These are phyloP conservation scores for Erodium maritimum DNA, from an alignment of 345 rosid species.

Conservation along the genomic window DNA sequence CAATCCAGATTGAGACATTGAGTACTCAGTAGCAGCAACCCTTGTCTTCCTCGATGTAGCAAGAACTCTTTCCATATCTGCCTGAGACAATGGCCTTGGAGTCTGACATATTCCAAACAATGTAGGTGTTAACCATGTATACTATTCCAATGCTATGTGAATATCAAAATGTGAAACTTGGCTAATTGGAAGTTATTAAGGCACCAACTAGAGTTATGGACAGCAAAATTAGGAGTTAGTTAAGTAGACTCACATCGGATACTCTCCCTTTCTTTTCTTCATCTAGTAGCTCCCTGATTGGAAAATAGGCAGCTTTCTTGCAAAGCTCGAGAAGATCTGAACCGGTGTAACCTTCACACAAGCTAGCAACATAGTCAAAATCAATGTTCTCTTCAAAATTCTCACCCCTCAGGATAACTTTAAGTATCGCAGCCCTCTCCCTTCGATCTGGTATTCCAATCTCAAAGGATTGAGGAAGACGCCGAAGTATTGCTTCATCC, in stretches of 20 bases:
- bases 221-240: too few relatives aligned
- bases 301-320: slow-evolving; percentile 90
- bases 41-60: slow-evolving; percentile 61
- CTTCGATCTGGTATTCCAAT: slow-evolving; percentile 72
- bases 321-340: slow-evolving; percentile 94
- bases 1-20: slow-evolving; percentile 45
- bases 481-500: slow-evolving; percentile 90
- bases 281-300: slow-evolving; percentile 70
- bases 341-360: slow-evolving; percentile 80
- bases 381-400: slow-evolving; percentile 49
- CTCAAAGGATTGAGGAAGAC: slow-evolving; percentile 96
- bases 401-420: slow-evolving; percentile 80
- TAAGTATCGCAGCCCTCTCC: slow-evolving; percentile 71
- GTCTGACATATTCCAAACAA: slow-evolving; percentile 22
- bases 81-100: slow-evolving; percentile 62
- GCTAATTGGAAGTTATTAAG: too few relatives aligned
- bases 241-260: slow-evolving; percentile 36
- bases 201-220: too few relatives aligned
- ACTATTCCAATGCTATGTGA: too few relatives aligned
- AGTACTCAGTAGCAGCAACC: slow-evolving; percentile 68
- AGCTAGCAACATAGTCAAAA: slow-evolving; percentile 52
- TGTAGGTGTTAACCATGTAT: too few relatives aligned
- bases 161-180: not conserved
- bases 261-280: slow-evolving; percentile 67
- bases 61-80: slow-evolving; percentile 63